Percentiles rank a stretch among this genome's conserved stretches.
These are phyloP conservation scores for Aspergillus pseudotamarii DNA, from an alignment of 2,329 filamentous ascomycete species.

Conservation along the genomic window DNA sequence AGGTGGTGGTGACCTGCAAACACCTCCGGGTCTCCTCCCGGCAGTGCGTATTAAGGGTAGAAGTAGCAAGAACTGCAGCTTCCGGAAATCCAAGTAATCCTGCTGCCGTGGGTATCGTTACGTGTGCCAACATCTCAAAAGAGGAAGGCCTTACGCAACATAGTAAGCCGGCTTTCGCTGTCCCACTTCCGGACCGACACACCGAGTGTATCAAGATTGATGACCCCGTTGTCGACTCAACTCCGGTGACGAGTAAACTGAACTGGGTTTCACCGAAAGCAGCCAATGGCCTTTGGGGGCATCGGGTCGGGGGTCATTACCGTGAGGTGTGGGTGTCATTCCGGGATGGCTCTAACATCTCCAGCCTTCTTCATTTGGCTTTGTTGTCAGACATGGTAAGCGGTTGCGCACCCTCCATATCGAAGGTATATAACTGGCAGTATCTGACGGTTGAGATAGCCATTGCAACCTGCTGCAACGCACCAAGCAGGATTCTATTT, in stretches of 20 bases:
- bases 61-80: constrained; percentile 3
- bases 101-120: constrained; percentile 19
- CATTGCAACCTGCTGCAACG: constrained; percentile 26
- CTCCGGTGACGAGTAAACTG: constrained; percentile 24
- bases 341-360: constrained; percentile 22
- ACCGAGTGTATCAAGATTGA: constrained; percentile 24
- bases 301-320: constrained; percentile 25
- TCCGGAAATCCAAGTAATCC: neutral
- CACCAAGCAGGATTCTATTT: constrained; percentile 23
- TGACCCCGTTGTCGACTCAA: constrained; percentile 25
- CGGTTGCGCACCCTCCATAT: neutral
- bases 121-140: constrained; percentile 20
- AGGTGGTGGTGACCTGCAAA: constrained; percentile 19
- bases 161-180: neutral
- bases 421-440: neutral
- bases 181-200: constrained; percentile 15
- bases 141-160: constrained; percentile 21
- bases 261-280: constrained; percentile 24
- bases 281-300: constrained; percentile 25
- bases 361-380: constrained; percentile 20
- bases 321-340: constrained; percentile 28
- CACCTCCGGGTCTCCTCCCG: constrained; percentile 19
- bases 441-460: constrained; percentile 12
- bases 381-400: constrained; percentile 25
- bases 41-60: constrained; percentile 24